Conservation (phyloP, 768 basidiomycete genomes). For the Cyclocybe cylindracea region DNA sequence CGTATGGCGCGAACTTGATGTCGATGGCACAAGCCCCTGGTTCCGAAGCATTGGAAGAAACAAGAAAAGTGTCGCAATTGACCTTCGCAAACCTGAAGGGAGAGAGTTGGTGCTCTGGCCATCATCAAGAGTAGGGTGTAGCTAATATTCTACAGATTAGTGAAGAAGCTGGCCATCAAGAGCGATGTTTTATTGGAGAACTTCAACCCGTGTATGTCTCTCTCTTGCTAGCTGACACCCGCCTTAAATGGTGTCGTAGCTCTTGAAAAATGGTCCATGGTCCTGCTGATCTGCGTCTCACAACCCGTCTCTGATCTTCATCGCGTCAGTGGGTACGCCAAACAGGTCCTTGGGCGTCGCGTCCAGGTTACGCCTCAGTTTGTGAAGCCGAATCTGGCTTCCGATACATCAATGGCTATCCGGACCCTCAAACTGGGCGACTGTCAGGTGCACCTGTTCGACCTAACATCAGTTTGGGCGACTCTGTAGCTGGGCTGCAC, state of each 20-base stretch:
- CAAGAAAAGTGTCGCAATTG: slow-evolving; percentile 74
- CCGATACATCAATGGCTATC: slow-evolving; percentile 73
- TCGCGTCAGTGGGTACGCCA: slow-evolving; percentile 81
- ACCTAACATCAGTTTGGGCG: slow-evolving; percentile 73
- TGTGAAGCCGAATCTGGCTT: slow-evolving; percentile 79
- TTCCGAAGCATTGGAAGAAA: slow-evolving; percentile 71
- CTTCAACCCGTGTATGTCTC: too few species aligned
- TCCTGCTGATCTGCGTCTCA: too few species aligned
- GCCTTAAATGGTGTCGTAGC: too few species aligned
- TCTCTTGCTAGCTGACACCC: too few species aligned
- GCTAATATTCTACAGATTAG: slow-evolving; percentile 41
- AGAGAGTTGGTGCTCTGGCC: slow-evolving; percentile 30
- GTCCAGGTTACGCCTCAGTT: slow-evolving; percentile 73
- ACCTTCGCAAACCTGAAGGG: slow-evolving; percentile 31
- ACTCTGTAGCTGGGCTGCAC: slow-evolving; percentile 71
- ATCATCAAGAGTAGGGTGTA: not conserved
- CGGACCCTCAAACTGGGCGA: slow-evolving; percentile 51
- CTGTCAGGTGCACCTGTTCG: slow-evolving; percentile 64
- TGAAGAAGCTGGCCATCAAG: slow-evolving; percentile 58
- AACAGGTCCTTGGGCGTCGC: slow-evolving; percentile 70
- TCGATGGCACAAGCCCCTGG: slow-evolving; percentile 74
- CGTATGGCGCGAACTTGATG: slow-evolving; percentile 70
- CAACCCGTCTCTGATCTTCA: too few species aligned
- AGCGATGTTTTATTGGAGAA: slow-evolving; percentile 69
- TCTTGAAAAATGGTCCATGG: too few species aligned